Percentiles rank a stretch among this genome's conserved stretches.
Evolutionary conservation across 164 flowering plant genomes (phyloP).

Genomic region (Nymphaea colorata): DNA sequence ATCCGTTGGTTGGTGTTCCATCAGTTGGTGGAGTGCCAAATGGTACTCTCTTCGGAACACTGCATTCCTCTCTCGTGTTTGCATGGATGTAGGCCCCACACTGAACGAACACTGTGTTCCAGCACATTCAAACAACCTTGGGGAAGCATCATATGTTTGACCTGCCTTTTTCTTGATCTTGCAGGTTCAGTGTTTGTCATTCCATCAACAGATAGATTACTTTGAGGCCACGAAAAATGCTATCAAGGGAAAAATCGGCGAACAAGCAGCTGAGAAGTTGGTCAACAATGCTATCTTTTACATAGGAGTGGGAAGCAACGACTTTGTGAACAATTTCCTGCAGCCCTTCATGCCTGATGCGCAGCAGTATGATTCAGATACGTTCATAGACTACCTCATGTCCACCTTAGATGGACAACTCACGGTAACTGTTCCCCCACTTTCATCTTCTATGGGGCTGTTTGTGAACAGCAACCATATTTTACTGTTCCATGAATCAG

Average conservation of each 20-base stretch:
- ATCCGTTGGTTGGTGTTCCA: no score
- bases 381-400: conserved; percentile 38
- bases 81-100: no score
- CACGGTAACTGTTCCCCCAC: conserved; percentile 16
- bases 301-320: conserved; percentile 84
- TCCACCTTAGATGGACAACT: conserved; percentile 45
- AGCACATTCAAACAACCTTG: no score
- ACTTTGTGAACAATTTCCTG: conserved; percentile 79
- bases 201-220: conserved; percentile 56
- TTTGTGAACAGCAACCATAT: no score
- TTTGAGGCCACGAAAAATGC: conserved; percentile 37
- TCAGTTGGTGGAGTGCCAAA: no score
- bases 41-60: no score
- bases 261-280: conserved; percentile 33
- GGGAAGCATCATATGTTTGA: neutral
- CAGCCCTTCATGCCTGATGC: conserved; percentile 66
- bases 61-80: no score
- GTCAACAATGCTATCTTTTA: conserved; percentile 48
- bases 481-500: no score
- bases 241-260: conserved; percentile 52
- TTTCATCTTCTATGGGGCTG: neutral
- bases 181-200: conserved; percentile 63
- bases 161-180: neutral
- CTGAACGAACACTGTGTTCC: no score
- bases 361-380: conserved; percentile 61